Conservation (phyloP, 164 flowering plant species). For the Vitis rupestris region DNA sequence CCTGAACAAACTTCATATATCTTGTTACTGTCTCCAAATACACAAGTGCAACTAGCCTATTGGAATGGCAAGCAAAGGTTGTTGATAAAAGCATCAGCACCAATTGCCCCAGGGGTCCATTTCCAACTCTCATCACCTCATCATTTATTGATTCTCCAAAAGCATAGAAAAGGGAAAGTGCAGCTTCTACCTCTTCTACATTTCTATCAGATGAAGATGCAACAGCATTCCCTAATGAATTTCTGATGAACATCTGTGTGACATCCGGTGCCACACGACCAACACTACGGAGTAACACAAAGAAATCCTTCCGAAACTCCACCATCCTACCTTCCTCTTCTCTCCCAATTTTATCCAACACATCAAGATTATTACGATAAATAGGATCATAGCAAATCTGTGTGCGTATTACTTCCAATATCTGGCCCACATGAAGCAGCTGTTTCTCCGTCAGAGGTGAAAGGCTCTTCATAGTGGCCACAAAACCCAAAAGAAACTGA, state of each 20-base stretch:
- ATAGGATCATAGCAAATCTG: conserved; percentile 75
- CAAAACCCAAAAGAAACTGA: conserved; percentile 80
- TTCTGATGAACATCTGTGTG: conserved; percentile 75
- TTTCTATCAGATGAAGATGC: conserved; percentile 55
- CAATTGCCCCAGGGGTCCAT: conserved; percentile 69
- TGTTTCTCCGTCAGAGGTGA: conserved; percentile 77
- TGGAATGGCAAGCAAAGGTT: conserved; percentile 78
- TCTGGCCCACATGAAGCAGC: conserved; percentile 66
- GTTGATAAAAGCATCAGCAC: conserved; percentile 79
- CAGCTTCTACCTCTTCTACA: conserved; percentile 95
- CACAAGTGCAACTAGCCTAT: conserved; percentile 84
- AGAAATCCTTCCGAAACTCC: conserved; percentile 82
- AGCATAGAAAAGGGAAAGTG: conserved; percentile 84
- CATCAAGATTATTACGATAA: conserved; percentile 68
- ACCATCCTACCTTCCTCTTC: conserved; percentile 94
- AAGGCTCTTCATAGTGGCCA: conserved; percentile 72
- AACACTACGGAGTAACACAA: conserved; percentile 77
- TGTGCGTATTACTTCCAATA: conserved; percentile 76
- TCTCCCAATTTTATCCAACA: conserved; percentile 75
- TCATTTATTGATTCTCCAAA: conserved; percentile 86
- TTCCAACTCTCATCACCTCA: conserved; percentile 67
- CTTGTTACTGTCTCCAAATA: conserved; percentile 86
- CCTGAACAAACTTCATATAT: conserved; percentile 79
- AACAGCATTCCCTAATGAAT: conserved; percentile 62
- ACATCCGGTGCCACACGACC: conserved; percentile 93